Conservation (phyloP, 2,329 filamentous ascomycete genomes). For the Claviceps capensis region DNA sequence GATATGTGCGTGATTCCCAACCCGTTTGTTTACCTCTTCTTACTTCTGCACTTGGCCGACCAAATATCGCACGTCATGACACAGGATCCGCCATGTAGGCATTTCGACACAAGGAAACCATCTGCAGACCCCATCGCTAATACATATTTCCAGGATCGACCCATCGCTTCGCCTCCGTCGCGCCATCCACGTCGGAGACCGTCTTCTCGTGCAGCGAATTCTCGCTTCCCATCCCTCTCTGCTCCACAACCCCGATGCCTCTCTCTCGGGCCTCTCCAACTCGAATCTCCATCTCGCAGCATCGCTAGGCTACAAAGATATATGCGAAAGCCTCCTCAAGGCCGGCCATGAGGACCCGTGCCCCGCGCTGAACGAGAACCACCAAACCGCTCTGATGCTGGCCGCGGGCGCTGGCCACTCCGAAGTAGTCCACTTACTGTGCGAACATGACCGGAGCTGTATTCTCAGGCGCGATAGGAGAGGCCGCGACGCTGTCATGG, state of each 20-base stretch:
- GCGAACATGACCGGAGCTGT: constrained; percentile 45
- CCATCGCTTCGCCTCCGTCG: constrained; percentile 64
- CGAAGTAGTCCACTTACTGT: constrained; percentile 59
- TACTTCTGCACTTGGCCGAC: background rate
- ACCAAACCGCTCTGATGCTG: constrained; percentile 72
- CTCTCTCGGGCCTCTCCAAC: constrained; percentile 56
- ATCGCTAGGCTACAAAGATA: constrained; percentile 53
- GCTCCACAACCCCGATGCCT: constrained; percentile 67
- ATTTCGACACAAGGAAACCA: background rate
- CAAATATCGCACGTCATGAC: constrained; percentile 5
- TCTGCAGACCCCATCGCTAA: background rate
- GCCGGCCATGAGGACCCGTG: constrained; percentile 61
- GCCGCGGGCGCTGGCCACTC: constrained; percentile 57
- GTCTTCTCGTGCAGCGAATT: constrained; percentile 61
- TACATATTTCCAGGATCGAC: constrained; percentile 48
- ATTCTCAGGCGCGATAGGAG: constrained; percentile 52
- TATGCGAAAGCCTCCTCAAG: constrained; percentile 57
- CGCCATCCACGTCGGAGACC: constrained; percentile 64
- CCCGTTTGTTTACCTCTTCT: background rate
- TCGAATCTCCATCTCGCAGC: constrained; percentile 75
- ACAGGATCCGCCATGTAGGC: constrained; percentile 10
- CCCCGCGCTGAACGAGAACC: constrained; percentile 63
- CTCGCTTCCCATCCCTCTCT: constrained; percentile 56
- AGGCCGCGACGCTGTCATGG: constrained; percentile 61
- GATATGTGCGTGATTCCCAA: too few relatives aligned